Evolutionary conservation across 108 stramenopile species (phyloP).

Genomic region (Skeletonema tropicum): DNA sequence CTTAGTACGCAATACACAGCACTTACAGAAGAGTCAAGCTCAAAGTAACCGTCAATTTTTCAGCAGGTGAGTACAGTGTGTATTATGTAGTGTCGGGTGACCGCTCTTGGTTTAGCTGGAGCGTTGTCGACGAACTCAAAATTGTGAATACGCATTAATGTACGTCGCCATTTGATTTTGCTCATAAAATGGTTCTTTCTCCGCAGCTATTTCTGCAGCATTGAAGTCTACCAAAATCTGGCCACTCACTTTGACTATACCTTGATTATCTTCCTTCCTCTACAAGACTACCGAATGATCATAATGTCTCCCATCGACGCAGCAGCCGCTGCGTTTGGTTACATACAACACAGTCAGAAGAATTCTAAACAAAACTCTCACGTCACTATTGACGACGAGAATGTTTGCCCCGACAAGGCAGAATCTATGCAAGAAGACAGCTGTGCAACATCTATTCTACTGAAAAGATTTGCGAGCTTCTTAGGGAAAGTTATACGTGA

Average conservation of each 20-base stretch:
- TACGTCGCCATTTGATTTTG: no score
- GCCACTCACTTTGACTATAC: not conserved
- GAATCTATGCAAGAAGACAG: not conserved
- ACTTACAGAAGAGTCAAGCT: no score
- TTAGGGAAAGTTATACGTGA: not conserved
- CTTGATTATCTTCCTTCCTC: not conserved
- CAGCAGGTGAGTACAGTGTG: no score
- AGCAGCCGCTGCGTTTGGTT: not conserved
- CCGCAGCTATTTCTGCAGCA: no score
- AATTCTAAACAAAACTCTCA: not conserved
- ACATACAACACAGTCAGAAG: not conserved
- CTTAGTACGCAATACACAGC: no score
- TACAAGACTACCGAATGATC: not conserved
- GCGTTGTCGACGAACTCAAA: no score
- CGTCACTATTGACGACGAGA: not conserved
- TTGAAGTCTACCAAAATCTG: not conserved
- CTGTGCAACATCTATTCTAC: not conserved
- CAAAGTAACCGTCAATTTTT: no score
- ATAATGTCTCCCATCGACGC: constrained; percentile 6
- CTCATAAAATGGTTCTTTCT: not conserved
- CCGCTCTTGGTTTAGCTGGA: no score
- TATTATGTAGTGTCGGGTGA: no score
- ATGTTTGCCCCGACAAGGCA: not conserved
- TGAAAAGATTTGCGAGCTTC: not conserved
- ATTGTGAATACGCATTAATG: no score